Percentiles rank a stretch among this genome's conserved stretches.
These are phyloP conservation scores for Pseudogymnoascus pannorum DNA, from an alignment of 2,329 filamentous ascomycete genomes.

Conservation along the genomic window DNA sequence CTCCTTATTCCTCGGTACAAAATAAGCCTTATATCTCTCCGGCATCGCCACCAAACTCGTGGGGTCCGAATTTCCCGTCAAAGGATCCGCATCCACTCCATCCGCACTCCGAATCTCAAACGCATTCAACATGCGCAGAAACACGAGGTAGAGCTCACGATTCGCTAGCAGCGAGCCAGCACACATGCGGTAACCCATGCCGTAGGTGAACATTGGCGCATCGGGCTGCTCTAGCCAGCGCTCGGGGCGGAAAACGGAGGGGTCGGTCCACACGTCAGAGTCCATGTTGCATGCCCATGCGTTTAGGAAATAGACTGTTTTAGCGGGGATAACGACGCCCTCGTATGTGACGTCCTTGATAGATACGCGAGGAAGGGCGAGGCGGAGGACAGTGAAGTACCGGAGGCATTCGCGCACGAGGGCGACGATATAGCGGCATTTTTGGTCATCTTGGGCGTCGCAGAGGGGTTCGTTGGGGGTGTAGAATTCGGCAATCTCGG, in stretches of 20 bases:
- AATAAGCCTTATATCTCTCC: conserved; percentile 47
- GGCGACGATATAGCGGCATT: conserved; percentile 55
- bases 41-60: conserved; percentile 57
- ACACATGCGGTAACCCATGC: conserved; percentile 61
- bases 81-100: conserved; percentile 50
- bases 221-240: conserved; percentile 58
- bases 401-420: conserved; percentile 55
- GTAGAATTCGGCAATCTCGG: conserved; percentile 50
- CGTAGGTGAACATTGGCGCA: conserved; percentile 54
- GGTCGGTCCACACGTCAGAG: conserved; percentile 49
- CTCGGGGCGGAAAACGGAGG: conserved; percentile 52
- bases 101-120: conserved; percentile 51
- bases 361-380: conserved; percentile 54
- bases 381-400: conserved; percentile 55
- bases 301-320: conserved; percentile 58
- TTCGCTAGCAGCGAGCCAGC: conserved; percentile 57
- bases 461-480: conserved; percentile 47
- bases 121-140: conserved; percentile 53
- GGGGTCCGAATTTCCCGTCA: conserved; percentile 52
- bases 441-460: conserved; percentile 54
- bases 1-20: conserved; percentile 46
- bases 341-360: conserved; percentile 53
- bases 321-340: conserved; percentile 50
- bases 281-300: conserved; percentile 65
- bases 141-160: conserved; percentile 57